Evolutionary conservation across 2,329 filamentous ascomycete genomes (phyloP), one percentile per base, ranked within the genome.

Genomic region (Aspergillus felis): DNA sequence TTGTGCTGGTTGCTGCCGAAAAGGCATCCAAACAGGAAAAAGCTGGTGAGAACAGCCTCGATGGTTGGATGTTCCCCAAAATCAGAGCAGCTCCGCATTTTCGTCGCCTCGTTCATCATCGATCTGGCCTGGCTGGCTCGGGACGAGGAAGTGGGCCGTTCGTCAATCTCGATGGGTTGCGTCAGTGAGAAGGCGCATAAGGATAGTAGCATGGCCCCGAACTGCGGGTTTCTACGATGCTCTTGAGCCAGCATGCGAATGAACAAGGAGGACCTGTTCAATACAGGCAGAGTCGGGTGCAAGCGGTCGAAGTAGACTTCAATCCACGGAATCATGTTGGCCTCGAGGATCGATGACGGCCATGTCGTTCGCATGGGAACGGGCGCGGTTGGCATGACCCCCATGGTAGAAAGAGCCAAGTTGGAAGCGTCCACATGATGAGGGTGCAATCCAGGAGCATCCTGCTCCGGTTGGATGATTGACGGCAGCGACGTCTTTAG

Each of bases 11-110:
- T 88, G 51, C 89, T 79, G 20, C 84, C 86, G 66, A 88, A 88
- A 68, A 88, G 83, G 67, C 86, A 89, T 32, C 84, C 87, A 65
- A 90, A 92, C 25, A 92, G 73, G 72, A 92, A 91, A 72, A 89
- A 91, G 64, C 87, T 91, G 22, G 88, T 90, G 57, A 86, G 84
- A 22, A 78, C 71, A 0, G 75, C 72, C 50, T 72, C 71, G 12
- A 78, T 67, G 1, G 75, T 76, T 1, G 76, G 75, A 38, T 72
- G 65, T 51, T 78, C 76, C 2, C 71, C 71, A 53, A 74, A 74
- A 47, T 78, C 75, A 14, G 73, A 76, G 10, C 71, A 72, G 47
- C 74, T 74, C 25, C 76, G 71, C 74, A 78, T 77, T 54, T 74
- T 76, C 27, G 73, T 76, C 7, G 75, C 75, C 58, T 78, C 76